Evolutionary conservation across 2,329 filamentous ascomycete species (phyloP).

Genomic region (Paracorniculantispora psalliotae): DNA sequence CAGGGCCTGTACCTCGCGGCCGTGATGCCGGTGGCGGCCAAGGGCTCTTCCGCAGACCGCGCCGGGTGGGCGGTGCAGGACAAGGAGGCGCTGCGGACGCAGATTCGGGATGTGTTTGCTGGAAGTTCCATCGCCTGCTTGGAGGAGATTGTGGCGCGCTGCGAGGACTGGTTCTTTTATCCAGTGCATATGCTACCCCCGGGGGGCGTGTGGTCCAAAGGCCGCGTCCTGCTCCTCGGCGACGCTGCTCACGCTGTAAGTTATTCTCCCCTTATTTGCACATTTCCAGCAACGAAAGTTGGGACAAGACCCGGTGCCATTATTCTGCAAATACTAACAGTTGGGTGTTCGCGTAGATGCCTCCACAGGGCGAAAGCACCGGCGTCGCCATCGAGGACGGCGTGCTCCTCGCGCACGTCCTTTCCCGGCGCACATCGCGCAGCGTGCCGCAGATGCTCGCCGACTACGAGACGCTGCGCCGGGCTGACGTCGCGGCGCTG

Average conservation of each 20-base stretch:
- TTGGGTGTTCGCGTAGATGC: constrained; percentile 30
- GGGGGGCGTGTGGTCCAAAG: constrained; percentile 29
- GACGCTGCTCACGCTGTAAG: constrained; percentile 50
- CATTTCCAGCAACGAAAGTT: no score
- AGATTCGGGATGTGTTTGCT: constrained; percentile 16
- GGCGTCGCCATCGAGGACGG: constrained; percentile 49
- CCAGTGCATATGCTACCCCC: constrained; percentile 31
- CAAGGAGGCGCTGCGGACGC: constrained; percentile 17
- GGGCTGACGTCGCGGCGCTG: constrained; percentile 37
- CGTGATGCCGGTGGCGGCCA: constrained; percentile 20
- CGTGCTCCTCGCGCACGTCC: constrained; percentile 37
- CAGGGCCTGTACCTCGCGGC: constrained; percentile 17
- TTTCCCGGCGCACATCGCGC: constrained; percentile 16
- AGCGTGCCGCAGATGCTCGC: constrained; percentile 40
- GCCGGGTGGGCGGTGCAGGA: constrained; percentile 23
- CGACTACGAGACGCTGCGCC: constrained; percentile 41
- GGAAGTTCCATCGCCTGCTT: constrained; percentile 17
- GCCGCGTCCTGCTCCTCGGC: constrained; percentile 44
- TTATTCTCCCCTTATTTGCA: not conserved
- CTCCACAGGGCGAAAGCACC: constrained; percentile 45
- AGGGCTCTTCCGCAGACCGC: not conserved
- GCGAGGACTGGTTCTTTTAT: constrained; percentile 28
- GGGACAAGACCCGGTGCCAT: no score
- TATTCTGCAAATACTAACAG: no score
- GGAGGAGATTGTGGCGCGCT: constrained; percentile 17